A percentile compares a stretch with the other conserved stretches of the same genome.
These are phyloP conservation scores for Ophiosphaerella herpotricha DNA, from an alignment of 2,329 filamentous ascomycete species.

Conservation along the genomic window DNA sequence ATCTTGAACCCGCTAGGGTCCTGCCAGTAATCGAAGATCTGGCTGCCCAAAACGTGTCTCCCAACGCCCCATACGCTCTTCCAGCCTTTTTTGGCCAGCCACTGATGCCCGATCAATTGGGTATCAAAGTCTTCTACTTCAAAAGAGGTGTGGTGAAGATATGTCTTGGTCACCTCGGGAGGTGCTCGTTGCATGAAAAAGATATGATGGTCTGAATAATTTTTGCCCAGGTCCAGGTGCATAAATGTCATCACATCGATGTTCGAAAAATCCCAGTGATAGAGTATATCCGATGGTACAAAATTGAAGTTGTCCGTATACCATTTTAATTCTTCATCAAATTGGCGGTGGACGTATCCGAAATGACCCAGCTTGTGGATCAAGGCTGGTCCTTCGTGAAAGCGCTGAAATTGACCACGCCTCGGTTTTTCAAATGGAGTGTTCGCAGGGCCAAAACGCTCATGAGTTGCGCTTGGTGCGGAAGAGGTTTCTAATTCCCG, in stretches of 20 bases:
- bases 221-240: slow-evolving; percentile 38
- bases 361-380: too few relatives aligned
- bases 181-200: slow-evolving; percentile 44
- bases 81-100: slow-evolving; percentile 66
- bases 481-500: too few relatives aligned
- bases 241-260: slow-evolving; percentile 49
- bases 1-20: slow-evolving; percentile 67
- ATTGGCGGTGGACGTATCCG: too few relatives aligned
- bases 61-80: slow-evolving; percentile 72
- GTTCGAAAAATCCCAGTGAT: slow-evolving; percentile 52
- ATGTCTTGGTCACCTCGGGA: slow-evolving; percentile 22
- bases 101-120: slow-evolving; percentile 71
- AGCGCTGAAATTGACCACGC: too few relatives aligned
- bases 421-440: too few relatives aligned
- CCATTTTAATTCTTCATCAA: too few relatives aligned
- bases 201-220: slow-evolving; percentile 61
- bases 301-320: too few relatives aligned
- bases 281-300: too few relatives aligned
- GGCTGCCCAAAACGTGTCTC: slow-evolving; percentile 69
- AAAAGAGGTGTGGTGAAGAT: slow-evolving; percentile 71
- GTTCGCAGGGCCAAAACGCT: too few relatives aligned
- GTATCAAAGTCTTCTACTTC: slow-evolving; percentile 73
- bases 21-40: slow-evolving; percentile 76
- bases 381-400: too few relatives aligned
- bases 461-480: too few relatives aligned